Conservation (phyloP, 805 yeast genomes). For the Pichia ethanolica region DNA sequence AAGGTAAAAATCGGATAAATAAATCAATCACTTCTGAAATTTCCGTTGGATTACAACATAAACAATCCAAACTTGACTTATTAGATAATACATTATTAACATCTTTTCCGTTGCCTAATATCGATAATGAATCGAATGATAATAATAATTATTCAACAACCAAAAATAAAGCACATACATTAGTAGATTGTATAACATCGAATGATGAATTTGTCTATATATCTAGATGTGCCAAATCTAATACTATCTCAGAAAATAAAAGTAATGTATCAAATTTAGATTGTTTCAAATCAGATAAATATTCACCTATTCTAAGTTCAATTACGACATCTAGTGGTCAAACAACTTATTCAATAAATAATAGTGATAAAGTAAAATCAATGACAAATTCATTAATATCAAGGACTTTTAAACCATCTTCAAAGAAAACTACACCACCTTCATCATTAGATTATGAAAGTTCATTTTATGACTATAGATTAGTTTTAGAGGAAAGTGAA, state of each 20-base stretch:
- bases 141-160: not conserved
- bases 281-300: not conserved
- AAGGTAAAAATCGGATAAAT: not conserved
- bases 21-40: not conserved
- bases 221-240: not conserved
- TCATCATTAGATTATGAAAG: conserved; percentile 6
- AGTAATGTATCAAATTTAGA: not conserved
- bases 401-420: not conserved
- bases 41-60: not conserved
- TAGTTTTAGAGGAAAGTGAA: not conserved
- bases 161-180: not conserved
- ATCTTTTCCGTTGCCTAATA: conserved; percentile 1
- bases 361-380: not conserved
- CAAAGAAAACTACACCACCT: conserved; percentile 1
- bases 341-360: not conserved
- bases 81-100: conserved; percentile 2
- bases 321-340: not conserved
- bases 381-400: not conserved
- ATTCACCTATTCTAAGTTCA: not conserved
- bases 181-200: not conserved
- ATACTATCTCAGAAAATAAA: not conserved
- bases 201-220: not conserved
- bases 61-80: conserved; percentile 2
- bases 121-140: not conserved
- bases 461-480: conserved; percentile 4